A percentile compares a stretch with the other conserved stretches of the same genome.
Conservation (phyloP, 2,329 filamentous ascomycete species). For the Alternaria ventricosa region DNA sequence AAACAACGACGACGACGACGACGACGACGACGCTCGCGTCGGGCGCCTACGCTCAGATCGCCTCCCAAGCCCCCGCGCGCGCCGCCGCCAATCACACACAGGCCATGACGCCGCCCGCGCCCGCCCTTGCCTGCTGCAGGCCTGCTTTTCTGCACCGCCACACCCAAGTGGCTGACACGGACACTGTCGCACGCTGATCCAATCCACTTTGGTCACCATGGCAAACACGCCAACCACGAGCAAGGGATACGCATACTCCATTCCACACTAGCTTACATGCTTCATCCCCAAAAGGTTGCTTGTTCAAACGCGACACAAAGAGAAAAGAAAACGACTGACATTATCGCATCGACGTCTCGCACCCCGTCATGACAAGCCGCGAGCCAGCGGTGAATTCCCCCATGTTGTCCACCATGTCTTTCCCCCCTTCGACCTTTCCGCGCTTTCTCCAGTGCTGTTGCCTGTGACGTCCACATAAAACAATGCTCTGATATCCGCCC, state of each 20-base stretch:
- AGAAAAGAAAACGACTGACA: constrained; percentile 38
- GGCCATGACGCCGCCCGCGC: constrained; percentile 7
- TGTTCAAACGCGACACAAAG: constrained; percentile 31
- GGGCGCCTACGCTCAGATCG: constrained; percentile 25
- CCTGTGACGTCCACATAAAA: constrained; percentile 1
- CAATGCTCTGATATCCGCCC: constrained; percentile 17
- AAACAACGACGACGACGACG: neutral
- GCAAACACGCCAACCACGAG: neutral
- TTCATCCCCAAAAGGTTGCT: constrained; percentile 25
- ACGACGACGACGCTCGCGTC: constrained; percentile 2
- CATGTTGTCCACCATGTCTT: constrained; percentile 29
- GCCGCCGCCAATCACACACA: constrained; percentile 5
- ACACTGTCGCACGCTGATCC: neutral
- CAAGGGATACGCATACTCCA: constrained; percentile 20
- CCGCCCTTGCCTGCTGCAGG: neutral
- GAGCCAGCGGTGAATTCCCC: constrained; percentile 14
- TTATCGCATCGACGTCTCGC: constrained; percentile 24
- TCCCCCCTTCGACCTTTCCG: constrained; percentile 14
- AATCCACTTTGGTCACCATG: neutral
- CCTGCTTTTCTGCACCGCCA: neutral
- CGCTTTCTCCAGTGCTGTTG: constrained; percentile 2
- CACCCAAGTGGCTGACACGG: neutral
- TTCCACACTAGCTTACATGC: constrained; percentile 34
- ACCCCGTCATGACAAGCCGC: constrained; percentile 13
- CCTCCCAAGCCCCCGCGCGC: constrained; percentile 1